Conservation (phyloP, 2,329 filamentous ascomycete genomes). For the Grosmannia clavigera region DNA sequence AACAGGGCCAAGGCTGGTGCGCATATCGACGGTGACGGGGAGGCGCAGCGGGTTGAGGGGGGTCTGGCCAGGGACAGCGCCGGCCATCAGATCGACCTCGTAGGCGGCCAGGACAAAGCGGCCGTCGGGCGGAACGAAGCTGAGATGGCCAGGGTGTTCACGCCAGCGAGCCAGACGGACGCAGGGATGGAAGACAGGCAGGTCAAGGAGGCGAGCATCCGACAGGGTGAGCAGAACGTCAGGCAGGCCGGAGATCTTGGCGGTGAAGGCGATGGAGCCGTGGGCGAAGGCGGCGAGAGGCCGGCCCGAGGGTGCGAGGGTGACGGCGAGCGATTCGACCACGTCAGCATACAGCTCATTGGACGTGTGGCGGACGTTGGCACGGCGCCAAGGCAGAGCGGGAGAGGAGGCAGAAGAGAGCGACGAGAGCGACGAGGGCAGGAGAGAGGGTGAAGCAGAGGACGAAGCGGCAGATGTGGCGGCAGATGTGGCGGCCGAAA, state of each 20-base stretch:
- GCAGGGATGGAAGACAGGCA: conserved; percentile 93
- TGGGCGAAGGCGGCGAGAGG: conserved; percentile 78
- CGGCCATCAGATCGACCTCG: conserved; percentile 78
- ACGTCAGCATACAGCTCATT: conserved; percentile 97
- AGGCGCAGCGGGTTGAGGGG: conserved; percentile 56
- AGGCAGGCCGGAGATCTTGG: conserved; percentile 87
- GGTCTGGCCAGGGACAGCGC: conserved; percentile 31
- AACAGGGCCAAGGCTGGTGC: conserved; percentile 59
- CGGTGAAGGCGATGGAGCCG: conserved; percentile 87
- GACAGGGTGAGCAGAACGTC: conserved; percentile 75
- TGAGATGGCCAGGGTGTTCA: conserved; percentile 79
- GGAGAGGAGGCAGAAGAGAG: conserved; percentile 29
- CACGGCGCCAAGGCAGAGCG: conserved; percentile 72
- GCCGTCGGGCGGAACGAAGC: conserved; percentile 90
- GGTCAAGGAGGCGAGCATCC: conserved; percentile 61
- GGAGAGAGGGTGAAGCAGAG: background rate
- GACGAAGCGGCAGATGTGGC: background rate
- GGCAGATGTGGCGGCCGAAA: background rate
- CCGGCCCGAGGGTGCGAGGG: conserved; percentile 78
- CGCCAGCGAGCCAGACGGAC: conserved; percentile 85
- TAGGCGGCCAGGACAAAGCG: conserved; percentile 89
- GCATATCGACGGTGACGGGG: conserved; percentile 71
- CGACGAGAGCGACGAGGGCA: conserved; percentile 14
- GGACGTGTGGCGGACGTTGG: conserved; percentile 88
- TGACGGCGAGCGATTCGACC: conserved; percentile 79